Evolutionary conservation across 1,284 basidiomycete species (phyloP).

Genomic region (Leccinum solheimii): DNA sequence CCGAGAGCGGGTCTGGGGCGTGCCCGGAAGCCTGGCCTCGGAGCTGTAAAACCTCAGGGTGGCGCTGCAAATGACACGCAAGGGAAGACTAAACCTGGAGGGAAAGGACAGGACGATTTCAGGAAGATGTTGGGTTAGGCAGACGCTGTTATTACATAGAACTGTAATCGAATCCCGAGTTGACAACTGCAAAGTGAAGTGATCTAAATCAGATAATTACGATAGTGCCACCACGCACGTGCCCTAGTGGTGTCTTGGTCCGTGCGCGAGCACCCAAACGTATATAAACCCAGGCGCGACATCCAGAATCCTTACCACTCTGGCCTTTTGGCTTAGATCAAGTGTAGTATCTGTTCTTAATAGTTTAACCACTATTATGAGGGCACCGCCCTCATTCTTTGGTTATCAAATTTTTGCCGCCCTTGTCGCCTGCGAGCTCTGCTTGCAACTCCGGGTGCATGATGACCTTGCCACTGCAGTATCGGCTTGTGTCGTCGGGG

Average conservation of each 20-base stretch:
- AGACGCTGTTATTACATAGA: not conserved
- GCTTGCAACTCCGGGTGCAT: conserved; percentile 34
- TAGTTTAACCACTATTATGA: conserved; percentile 39
- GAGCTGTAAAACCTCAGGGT: conserved; percentile 21
- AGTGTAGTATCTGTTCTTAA: conserved; percentile 75
- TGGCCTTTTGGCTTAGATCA: conserved; percentile 97
- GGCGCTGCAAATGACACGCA: conserved; percentile 21
- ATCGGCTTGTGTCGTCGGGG: conserved; percentile 35
- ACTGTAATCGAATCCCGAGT: not conserved
- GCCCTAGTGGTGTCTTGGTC: conserved; percentile 9
- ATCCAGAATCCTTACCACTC: conserved; percentile 62
- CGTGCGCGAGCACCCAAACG: conserved; percentile 11
- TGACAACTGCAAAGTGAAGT: too few relatives aligned
- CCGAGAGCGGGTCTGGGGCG: conserved; percentile 71
- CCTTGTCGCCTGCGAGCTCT: conserved; percentile 34
- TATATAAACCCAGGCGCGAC: conserved; percentile 16
- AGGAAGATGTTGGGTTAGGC: conserved; percentile 61
- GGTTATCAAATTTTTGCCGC: conserved; percentile 38
- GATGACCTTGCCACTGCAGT: conserved; percentile 39
- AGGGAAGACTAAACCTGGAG: conserved; percentile 18
- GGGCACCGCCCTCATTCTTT: conserved; percentile 36
- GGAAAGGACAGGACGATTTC: conserved; percentile 70
- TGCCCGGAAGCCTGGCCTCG: conserved; percentile 36
- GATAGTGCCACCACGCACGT: not conserved
- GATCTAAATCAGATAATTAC: not conserved